phyloP scores from a whole-genome alignment of 2,329 filamentous ascomycete species.

The Fusarium musae region DNA sequence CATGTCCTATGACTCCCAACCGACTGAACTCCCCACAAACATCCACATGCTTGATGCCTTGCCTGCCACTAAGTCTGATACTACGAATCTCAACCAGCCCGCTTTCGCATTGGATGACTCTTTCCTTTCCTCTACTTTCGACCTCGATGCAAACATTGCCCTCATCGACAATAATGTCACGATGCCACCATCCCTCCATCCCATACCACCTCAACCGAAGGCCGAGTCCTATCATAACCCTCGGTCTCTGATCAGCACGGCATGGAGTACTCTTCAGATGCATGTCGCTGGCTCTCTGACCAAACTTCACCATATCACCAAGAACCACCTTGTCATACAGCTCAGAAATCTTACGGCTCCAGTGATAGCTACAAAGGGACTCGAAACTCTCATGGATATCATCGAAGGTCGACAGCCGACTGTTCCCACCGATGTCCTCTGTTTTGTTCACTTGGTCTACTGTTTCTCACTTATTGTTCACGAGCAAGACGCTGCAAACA shows the following conservation, averaged over 20 bases:
- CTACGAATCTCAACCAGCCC: slow-evolving; percentile 49
- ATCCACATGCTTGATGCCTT: slow-evolving; percentile 50
- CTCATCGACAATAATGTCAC: slow-evolving; percentile 48
- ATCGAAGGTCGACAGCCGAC: slow-evolving; percentile 52
- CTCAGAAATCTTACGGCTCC: slow-evolving; percentile 54
- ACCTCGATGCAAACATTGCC: slow-evolving; percentile 52
- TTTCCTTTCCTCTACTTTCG: slow-evolving; percentile 48
- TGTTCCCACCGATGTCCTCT: slow-evolving; percentile 58
- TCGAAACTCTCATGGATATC: slow-evolving; percentile 54
- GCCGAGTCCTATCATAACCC: slow-evolving; percentile 45
- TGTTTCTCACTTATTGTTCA: slow-evolving; percentile 61
- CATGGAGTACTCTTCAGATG: slow-evolving; percentile 58
- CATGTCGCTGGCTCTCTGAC: slow-evolving; percentile 58
- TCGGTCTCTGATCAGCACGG: slow-evolving; percentile 53
- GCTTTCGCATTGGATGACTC: slow-evolving; percentile 52
- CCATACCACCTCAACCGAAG: slow-evolving; percentile 24
- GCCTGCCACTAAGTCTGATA: slow-evolving; percentile 44
- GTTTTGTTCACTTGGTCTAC: slow-evolving; percentile 64
- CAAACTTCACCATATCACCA: slow-evolving; percentile 54
- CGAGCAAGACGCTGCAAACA: slow-evolving; percentile 52
- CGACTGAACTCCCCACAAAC: slow-evolving; percentile 58
- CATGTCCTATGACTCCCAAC: slow-evolving; percentile 44
- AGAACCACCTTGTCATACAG: slow-evolving; percentile 56
- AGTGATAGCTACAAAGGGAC: slow-evolving; percentile 54
- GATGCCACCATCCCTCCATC: slow-evolving; percentile 23